Percentiles rank a stretch among this genome's conserved stretches.
Evolutionary conservation across 2,329 filamentous ascomycete genomes (phyloP).

Genomic region (Blastomyces gilchristii): DNA sequence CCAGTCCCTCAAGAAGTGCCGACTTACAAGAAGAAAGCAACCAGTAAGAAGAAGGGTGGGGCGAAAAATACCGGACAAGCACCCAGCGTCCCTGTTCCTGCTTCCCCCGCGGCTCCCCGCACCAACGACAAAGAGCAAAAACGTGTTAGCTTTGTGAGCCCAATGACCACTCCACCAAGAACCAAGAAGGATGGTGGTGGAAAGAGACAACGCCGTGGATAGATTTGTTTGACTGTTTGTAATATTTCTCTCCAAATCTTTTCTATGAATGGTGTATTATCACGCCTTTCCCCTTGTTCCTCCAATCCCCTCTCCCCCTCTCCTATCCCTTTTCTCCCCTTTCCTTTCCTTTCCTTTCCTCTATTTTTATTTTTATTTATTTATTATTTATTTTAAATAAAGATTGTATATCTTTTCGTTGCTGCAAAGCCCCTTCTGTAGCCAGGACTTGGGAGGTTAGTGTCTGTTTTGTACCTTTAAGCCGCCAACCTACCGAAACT

Average conservation of each 20-base stretch:
- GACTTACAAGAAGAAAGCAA: constrained; percentile 24
- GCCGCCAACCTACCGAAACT: background rate
- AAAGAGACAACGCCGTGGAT: constrained; percentile 17
- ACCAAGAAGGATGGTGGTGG: constrained; percentile 21
- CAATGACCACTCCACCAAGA: constrained; percentile 24
- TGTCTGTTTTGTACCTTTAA: background rate
- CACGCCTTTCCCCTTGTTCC: background rate
- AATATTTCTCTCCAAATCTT: background rate
- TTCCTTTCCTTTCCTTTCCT: too few species aligned
- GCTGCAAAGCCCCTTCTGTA: background rate
- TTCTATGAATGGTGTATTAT: constrained; percentile 4
- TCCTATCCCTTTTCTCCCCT: too few species aligned
- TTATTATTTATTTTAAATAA: too few species aligned
- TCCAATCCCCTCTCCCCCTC: too few species aligned
- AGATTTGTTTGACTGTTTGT: background rate
- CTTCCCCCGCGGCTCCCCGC: constrained; percentile 10
- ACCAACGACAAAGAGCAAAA: constrained; percentile 25
- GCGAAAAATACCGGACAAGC: background rate
- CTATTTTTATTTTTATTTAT: too few species aligned
- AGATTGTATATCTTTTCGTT: background rate
- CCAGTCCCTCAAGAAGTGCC: constrained; percentile 25
- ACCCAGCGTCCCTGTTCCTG: background rate
- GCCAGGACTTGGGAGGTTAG: background rate
- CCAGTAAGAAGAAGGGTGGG: constrained; percentile 9
- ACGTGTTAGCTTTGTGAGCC: constrained; percentile 30